Conservation (phyloP, 1,284 basidiomycete genomes). For the Volvariella surrecta region DNA sequence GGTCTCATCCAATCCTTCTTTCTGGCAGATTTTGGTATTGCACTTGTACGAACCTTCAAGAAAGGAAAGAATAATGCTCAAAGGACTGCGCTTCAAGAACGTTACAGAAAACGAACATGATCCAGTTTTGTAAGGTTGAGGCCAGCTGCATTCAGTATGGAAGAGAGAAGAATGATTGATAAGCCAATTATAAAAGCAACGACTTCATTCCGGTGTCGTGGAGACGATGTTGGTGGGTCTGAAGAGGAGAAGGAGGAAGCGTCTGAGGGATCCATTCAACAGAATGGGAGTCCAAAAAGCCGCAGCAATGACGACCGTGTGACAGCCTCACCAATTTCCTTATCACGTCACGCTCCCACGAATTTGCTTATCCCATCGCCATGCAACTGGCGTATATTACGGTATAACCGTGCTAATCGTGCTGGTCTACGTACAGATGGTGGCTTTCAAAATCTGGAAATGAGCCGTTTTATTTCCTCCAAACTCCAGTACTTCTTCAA, state of each 20-base stretch:
- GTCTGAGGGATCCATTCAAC: no score
- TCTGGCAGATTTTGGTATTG: conserved; percentile 61
- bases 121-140: conserved; percentile 81
- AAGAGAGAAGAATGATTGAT: conserved; percentile 68
- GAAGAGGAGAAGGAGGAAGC: no score
- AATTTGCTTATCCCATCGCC: no score
- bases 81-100: conserved; percentile 2
- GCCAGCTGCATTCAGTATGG: conserved; percentile 78
- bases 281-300: no score
- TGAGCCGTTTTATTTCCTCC: conserved; percentile 39
- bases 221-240: no score
- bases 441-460: no score
- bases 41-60: conserved; percentile 55
- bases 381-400: no score
- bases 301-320: no score
- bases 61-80: conserved; percentile 4
- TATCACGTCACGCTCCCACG: no score
- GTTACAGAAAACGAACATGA: conserved; percentile 41
- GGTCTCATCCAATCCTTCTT: conserved; percentile 69
- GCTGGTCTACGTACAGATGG: no score
- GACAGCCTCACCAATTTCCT: no score
- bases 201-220: conserved; percentile 36
- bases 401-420: no score
- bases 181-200: conserved; percentile 77
- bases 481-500: conserved; percentile 59